Conservation (phyloP, 2,329 filamentous ascomycete genomes). For the Penicillium sclerotiorum region DNA sequence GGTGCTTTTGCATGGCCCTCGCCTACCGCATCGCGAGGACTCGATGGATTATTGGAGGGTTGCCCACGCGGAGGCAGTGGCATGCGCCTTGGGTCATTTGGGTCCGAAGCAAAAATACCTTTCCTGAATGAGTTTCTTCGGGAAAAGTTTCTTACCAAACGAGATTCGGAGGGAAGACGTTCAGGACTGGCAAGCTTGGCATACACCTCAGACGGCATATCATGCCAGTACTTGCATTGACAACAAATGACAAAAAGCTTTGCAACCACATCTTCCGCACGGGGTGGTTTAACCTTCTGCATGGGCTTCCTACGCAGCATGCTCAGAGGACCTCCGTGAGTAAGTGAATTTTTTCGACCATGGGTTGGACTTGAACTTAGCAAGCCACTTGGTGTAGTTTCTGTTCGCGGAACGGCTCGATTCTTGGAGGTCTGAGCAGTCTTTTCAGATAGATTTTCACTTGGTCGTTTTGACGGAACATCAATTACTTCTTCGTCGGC, state of each 20-base stretch:
- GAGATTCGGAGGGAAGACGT: constrained; percentile 10
- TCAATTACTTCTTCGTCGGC: constrained; percentile 32
- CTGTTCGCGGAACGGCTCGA: neutral
- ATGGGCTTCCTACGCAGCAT: constrained; percentile 14
- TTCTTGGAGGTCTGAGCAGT: neutral
- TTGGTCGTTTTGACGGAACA: constrained; percentile 3
- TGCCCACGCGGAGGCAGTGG: neutral
- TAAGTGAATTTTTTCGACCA: too few species aligned
- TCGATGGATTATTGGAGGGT: neutral
- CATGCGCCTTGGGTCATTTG: neutral
- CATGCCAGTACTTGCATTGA: constrained; percentile 47
- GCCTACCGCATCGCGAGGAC: neutral
- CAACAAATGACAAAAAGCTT: constrained; percentile 50
- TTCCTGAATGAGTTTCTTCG: constrained; percentile 5
- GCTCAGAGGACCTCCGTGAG: constrained; percentile 4
- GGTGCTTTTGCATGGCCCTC: neutral
- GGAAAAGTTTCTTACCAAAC: constrained; percentile 7
- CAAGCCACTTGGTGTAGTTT: neutral
- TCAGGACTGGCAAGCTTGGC: constrained; percentile 37
- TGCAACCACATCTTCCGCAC: constrained; percentile 29
- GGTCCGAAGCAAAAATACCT: constrained; percentile 6
- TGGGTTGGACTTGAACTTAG: constrained; percentile 2
- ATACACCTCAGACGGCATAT: constrained; percentile 44
- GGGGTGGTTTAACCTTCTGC: constrained; percentile 15
- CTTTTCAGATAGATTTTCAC: neutral